Base-by-base conservation (phyloP, 2,329 filamentous ascomycete species). In the Colletotrichum sp. region DNA sequence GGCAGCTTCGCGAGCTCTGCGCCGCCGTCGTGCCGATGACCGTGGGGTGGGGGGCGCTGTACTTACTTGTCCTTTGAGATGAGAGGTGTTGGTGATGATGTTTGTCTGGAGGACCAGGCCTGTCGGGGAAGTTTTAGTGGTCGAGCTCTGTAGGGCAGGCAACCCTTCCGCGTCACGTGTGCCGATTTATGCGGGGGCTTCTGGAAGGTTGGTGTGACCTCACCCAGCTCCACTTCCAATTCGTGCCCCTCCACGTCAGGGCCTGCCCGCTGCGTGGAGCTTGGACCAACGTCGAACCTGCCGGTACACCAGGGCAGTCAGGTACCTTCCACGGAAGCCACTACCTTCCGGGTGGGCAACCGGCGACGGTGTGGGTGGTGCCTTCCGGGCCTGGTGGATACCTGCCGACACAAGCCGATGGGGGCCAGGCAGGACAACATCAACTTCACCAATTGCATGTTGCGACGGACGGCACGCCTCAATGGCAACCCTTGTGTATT, bases 71-170 rank as follows among this genome's bases (percentile, higher is more conserved):
- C 62, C 69, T 68, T 71, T 72, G 65, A 61, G 76, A 77, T 73
- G 77, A 78, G 77, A 77, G 75, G 64, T 77, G 73, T 77, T 76
- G 76, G 75, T 78, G 77, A 75, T 77, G 75, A 77, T 69, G 71
- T 77, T 74, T 62, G n/a, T 64, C 56, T 59, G 43, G 14, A 65
- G 59, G 36, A 34, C 64, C 69, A 76, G 43, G 59, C 52, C 26
- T 48, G 64, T 38, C 24, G 58, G 55, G 36, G 65, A 74, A 74
- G 74, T 76, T 76, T 76, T 76, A 74, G 65, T 74, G 74, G 71
- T 74, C 36, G 74, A 76, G 59, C 64, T 66, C 16, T 26, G 56
- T 76, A 77, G 76, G 76, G 76, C 76, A 77, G 62, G 55, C 30
- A 76, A 77, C 74, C 76, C 76, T 77, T 55, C n/a, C n/a, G 55